Evolutionary conservation across 805 yeast genomes (phyloP), one percentile per base, ranked within the genome.

Genomic region (Dipodascus geniculatus): DNA sequence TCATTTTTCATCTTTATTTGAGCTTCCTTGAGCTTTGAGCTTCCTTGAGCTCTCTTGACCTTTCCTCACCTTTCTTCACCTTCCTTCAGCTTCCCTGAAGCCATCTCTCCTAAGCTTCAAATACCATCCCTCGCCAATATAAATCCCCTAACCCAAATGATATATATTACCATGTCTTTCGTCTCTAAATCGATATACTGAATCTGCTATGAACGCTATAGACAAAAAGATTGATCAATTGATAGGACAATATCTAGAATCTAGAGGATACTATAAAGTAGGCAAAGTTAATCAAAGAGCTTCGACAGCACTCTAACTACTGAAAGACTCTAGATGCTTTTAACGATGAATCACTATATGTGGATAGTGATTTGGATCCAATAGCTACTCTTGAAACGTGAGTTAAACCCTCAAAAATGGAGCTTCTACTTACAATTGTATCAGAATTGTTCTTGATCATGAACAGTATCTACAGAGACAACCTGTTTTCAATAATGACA

Each of bases 321-420:
- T n/a, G n/a, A n/a, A 22, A 47, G 49, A 47, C 49, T 22, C 49
- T 47, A n/a, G 49, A 47, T 22, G 49, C 28, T 16, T 47, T 47
- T 22, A 22, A 47, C 3, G 19, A 47, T 4, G 49, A 47, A 22
- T 22, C 31, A 6, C 14, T n/a, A 6, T 38, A 38, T 38, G 49
- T 22, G 6, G 31, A 47, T 9, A 47, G 24, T 22, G 24, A 22
- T 14, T 14, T n/a, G n/a, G 31, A 22, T n/a, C 49, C 49, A 6
- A 22, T 22, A 4, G 28, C 4, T 20, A 47, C 23, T 6, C n/a
- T 47, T 8, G 49, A 47, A 47, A 22, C 31, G 49, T 47, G 19
- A 47, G 49, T 14, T 22, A n/a, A n/a, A n/a, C n/a, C n/a, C n/a
- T n/a, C n/a, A n/a, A n/a, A n/a, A n/a, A n/a, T n/a, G n/a, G n/a